Base-by-base conservation (phyloP, 2,329 filamentous ascomycete species). In the Elsinoe necatrix region DNA sequence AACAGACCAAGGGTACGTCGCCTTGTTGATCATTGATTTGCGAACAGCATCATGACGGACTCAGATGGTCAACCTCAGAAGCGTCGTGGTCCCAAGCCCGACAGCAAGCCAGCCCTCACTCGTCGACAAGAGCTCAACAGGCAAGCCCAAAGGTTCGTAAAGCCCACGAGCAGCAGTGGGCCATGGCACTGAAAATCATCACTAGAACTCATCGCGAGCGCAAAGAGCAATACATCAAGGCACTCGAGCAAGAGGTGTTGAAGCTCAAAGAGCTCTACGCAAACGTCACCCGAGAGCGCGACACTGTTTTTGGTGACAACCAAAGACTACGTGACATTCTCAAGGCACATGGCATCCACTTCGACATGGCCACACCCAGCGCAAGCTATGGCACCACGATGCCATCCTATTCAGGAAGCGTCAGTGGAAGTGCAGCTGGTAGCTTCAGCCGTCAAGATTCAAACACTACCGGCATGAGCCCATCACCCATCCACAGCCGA, bases 191-290 rank as follows among this genome's bases (percentile, higher is more conserved):
- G 43, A 58, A 54, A 63, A 51, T 41, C 39, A 18, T 34, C 20
- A 42, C 0, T 67, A 95, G 93, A 68, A 97, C 93, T 16, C 93
- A 98, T 72, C 89, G 93, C 57, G 93, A 97, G 73, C 84, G 93
- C 63, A 97, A 97, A 71, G 93, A 97, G 72, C 80, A 90, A 65
- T 97, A 97, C 70, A 95, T 96, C 75, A 95, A 95, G 71, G 84
- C 87, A 9, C 81, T 97, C 14, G 93, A 98, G 71, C 85, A 92
- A 66, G 90, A 97, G 72, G 87, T 97, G 4, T 78, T 95, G 18
- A 85, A 89, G 50, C 77, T 97, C 42, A 93, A 95, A 69, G 90
- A 96, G 68, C 80, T 86, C n/a, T 92, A 85, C 66, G 84, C 83
- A 65, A 83, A 80, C 52, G 80, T 85, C 16, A 80, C 83, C 5